Percentiles rank a stretch among this genome's conserved stretches.
These are phyloP conservation scores for Naumovozyma baii DNA, from an alignment of 805 yeast genomes.

Conservation along the genomic window DNA sequence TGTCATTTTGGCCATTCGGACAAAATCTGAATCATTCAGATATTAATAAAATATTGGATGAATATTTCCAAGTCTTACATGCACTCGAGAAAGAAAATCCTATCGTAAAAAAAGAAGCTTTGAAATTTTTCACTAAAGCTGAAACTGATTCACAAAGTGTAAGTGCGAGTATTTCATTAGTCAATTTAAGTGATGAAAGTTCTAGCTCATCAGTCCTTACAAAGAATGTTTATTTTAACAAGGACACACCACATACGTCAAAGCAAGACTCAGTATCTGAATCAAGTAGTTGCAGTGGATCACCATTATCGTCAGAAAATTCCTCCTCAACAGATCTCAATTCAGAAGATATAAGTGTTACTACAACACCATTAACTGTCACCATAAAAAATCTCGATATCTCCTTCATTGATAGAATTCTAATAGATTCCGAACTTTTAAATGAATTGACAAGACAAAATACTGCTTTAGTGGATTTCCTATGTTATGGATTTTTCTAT, in stretches of 20 bases:
- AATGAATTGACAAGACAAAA: conserved; percentile 33
- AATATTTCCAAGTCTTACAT: conserved; percentile 29
- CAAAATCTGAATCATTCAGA: conserved; percentile 29
- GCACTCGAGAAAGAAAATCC: conserved; percentile 17
- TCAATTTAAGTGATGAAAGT: not conserved
- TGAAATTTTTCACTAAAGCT: not conserved
- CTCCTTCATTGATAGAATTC: conserved; percentile 30
- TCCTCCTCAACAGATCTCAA: conserved; percentile 11
- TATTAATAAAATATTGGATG: conserved; percentile 34
- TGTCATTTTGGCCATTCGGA: conserved; percentile 41
- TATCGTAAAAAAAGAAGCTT: not conserved
- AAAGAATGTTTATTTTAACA: not conserved
- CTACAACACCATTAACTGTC: conserved; percentile 6
- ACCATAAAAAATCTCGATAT: conserved; percentile 13
- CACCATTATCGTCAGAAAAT: conserved; percentile 1
- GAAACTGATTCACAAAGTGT: not conserved
- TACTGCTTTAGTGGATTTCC: conserved; percentile 35
- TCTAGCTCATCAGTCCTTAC: not conserved
- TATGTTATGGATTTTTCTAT: conserved; percentile 35
- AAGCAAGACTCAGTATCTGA: not conserved
- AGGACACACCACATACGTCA: not conserved
- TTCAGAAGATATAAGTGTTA: conserved; percentile 8
- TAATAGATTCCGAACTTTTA: conserved; percentile 35
- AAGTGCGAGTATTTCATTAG: not conserved
- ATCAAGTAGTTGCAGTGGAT: not conserved